These are phyloP conservation scores for Lactuca saligna DNA, from an alignment of 129 eudicot species.

Conservation along the genomic window DNA sequence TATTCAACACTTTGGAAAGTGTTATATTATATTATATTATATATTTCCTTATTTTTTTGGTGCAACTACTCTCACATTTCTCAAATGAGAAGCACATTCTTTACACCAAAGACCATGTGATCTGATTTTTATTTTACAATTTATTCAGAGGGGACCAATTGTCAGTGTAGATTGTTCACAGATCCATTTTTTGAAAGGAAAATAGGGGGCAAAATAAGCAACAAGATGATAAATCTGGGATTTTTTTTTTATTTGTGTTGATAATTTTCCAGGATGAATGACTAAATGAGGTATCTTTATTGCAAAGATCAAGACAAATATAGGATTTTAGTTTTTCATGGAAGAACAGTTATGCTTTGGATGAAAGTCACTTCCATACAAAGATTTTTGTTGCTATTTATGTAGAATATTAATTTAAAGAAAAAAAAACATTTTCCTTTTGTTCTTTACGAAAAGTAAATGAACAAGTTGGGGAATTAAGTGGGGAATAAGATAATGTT, in stretches of 20 bases:
- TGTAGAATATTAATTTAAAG: neutral
- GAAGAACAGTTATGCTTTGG: conserved; percentile 25
- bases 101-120: conserved; percentile 39
- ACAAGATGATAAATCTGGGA: neutral
- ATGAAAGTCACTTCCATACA: conserved; percentile 21
- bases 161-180: conserved; percentile 24
- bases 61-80: conserved; percentile 13
- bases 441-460: conserved; percentile 31
- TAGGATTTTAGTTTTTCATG: neutral
- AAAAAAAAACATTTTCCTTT: conserved; percentile 9
- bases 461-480: conserved; percentile 11
- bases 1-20: conserved; percentile 27
- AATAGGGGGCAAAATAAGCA: neutral
- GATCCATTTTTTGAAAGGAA: conserved; percentile 25
- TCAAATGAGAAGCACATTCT: conserved; percentile 27
- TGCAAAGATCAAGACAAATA: conserved; percentile 25
- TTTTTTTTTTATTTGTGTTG: neutral
- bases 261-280: neutral
- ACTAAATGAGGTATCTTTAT: neutral
- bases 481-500: conserved; percentile 19
- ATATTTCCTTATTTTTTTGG: conserved; percentile 1
- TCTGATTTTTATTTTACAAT: conserved; percentile 24
- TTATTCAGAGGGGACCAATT: conserved; percentile 16
- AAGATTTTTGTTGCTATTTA: conserved; percentile 11
- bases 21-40: conserved; percentile 24